Evolutionary conservation across 2,329 filamentous ascomycete species (phyloP).

Genomic region (Hypocreales sp.): DNA sequence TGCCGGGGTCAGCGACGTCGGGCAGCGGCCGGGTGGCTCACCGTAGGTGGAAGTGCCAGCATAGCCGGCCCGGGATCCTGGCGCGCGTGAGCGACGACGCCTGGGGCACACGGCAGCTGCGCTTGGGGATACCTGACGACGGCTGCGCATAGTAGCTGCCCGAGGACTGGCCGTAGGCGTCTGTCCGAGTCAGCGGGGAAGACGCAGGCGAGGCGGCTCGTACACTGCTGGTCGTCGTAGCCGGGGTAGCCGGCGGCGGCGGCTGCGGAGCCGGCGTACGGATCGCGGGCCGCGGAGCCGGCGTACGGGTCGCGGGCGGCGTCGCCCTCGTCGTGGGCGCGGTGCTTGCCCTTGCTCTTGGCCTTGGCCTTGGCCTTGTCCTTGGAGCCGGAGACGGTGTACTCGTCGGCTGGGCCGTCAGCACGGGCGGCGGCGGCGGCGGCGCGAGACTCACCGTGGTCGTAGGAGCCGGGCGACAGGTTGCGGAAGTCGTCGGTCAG

Average conservation of each 20-base stretch:
- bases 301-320: neutral
- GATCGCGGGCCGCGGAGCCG: neutral
- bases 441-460: no score
- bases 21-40: no score
- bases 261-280: no score
- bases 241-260: neutral
- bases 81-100: neutral
- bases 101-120: neutral
- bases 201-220: neutral
- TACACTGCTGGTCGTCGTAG: conserved; percentile 1
- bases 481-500: conserved; percentile 3
- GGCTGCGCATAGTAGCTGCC: conserved; percentile 1
- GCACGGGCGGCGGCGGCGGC: no score
- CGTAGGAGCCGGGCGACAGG: conserved; percentile 3
- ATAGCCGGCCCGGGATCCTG: conserved; percentile 1
- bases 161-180: conserved; percentile 1
- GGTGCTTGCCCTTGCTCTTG: conserved; percentile 5
- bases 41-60: no score
- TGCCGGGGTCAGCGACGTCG: neutral
- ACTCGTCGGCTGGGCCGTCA: conserved; percentile 2
- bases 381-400: conserved; percentile 2
- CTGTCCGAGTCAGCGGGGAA: neutral
- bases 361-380: conserved; percentile 3
- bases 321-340: conserved; percentile 1
- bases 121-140: conserved; percentile 1